A percentile compares a stretch with the other conserved stretches of the same genome.
These are phyloP conservation scores for Metarhizium sp. DNA, from an alignment of 2,329 filamentous ascomycete species.

Conservation along the genomic window DNA sequence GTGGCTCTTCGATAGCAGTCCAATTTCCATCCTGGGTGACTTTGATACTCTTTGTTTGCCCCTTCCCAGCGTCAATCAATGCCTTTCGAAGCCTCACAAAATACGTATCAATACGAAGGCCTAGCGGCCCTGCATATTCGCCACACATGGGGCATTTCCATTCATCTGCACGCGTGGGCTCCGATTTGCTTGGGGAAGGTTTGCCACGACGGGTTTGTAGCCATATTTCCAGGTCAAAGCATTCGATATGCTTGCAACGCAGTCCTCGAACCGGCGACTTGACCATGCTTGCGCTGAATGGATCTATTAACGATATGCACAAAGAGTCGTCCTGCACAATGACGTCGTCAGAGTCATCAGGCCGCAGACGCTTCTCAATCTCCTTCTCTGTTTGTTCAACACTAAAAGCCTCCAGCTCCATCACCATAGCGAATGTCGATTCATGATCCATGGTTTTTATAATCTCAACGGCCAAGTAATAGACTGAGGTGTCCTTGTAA, in stretches of 20 bases:
- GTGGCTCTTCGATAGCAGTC: slow-evolving; percentile 20
- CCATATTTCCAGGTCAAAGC: slow-evolving; percentile 82
- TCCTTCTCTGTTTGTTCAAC: slow-evolving; percentile 40
- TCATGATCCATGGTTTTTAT: slow-evolving; percentile 46
- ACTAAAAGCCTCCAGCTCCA: slow-evolving; percentile 26
- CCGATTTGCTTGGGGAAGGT: slow-evolving; percentile 17
- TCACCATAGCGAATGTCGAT: slow-evolving; percentile 30
- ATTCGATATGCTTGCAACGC: slow-evolving; percentile 69
- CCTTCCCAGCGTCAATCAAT: slow-evolving; percentile 26
- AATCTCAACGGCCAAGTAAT: slow-evolving; percentile 61
- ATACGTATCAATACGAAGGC: slow-evolving; percentile 66
- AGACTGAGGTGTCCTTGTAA: slow-evolving; percentile 20
- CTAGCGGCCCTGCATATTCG: slow-evolving; percentile 64
- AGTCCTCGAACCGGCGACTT: slow-evolving; percentile 61
- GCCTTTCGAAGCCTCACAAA: slow-evolving; percentile 50
- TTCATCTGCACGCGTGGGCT: slow-evolving; percentile 53
- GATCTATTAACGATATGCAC: slow-evolving; percentile 52
- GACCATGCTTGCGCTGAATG: slow-evolving; percentile 57
- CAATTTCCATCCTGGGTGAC: slow-evolving; percentile 23
- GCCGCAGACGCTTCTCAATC: slow-evolving; percentile 42
- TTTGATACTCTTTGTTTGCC: slow-evolving; percentile 19
- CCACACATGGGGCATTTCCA: slow-evolving; percentile 86
- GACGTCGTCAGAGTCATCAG: slow-evolving; percentile 45
- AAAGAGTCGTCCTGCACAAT: slow-evolving; percentile 48
- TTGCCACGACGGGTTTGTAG: slow-evolving; percentile 54